Evolutionary conservation across 768 basidiomycete species (phyloP).

Genomic region (Rhodotorula diobovata): DNA sequence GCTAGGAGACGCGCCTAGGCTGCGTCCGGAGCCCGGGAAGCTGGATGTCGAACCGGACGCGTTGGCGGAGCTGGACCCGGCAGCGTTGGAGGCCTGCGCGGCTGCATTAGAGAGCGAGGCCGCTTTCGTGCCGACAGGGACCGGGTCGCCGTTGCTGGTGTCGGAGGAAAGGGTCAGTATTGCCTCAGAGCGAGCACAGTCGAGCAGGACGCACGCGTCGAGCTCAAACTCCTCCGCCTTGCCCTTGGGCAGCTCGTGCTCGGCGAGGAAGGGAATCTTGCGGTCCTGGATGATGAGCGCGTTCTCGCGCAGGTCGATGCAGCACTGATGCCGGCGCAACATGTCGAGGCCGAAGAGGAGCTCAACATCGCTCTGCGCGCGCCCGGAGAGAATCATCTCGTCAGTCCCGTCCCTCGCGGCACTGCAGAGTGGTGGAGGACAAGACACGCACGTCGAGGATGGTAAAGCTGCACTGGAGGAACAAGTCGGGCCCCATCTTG

Average conservation of each 20-base stretch:
- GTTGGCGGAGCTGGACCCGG: conserved; percentile 2
- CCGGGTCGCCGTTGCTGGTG: conserved; percentile 39
- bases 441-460: conserved; percentile 71
- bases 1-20: conserved; percentile 13
- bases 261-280: conserved; percentile 80
- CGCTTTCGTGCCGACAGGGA: conserved; percentile 10
- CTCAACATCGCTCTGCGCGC: conserved; percentile 75
- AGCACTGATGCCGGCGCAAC: conserved; percentile 94
- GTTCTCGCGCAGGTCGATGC: conserved; percentile 84
- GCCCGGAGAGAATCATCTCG: neutral
- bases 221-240: conserved; percentile 52
- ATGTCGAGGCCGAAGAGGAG: conserved; percentile 98
- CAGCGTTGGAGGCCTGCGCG: neutral
- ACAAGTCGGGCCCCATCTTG: conserved; percentile 69
- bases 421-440: neutral
- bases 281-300: conserved; percentile 87
- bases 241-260: conserved; percentile 81
- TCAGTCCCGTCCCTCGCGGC: neutral
- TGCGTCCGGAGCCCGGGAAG: conserved; percentile 40
- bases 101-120: conserved; percentile 12
- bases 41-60: neutral
- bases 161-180: neutral
- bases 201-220: conserved; percentile 40
- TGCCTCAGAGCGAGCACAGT: neutral
- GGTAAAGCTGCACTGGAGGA: conserved; percentile 84